Base-by-base conservation (phyloP, 169 alveolate species). In the Plasmodium gaboni region DNA sequence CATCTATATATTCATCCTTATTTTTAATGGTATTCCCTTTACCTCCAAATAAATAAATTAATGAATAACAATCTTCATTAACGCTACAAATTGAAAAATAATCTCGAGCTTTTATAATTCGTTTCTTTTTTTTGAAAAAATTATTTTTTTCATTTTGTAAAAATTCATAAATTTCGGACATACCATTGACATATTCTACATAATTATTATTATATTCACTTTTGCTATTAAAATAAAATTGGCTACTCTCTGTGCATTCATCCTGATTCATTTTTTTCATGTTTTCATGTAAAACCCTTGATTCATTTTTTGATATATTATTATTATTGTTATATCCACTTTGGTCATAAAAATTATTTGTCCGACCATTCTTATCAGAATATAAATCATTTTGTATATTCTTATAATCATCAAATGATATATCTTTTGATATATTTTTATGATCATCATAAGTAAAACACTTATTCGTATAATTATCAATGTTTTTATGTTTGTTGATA, bases 11-110 rank as follows among this genome's bases (percentile, higher is more conserved):
- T 60, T 85, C 92, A 22, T 85, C 60, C 7, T 42, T 64, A n/a
- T 64, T 46, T 70, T 85, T 85, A 48, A 70, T 51, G 12, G 92
- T 70, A 51, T 65, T 85, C n/a, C 92, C 92, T 19, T 85, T 85
- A n/a, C 92, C 92, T 15, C 92, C 92, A 48, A 85, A 85, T 9
- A 85, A 73, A 64, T 85, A 85, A 57, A 85, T 85, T 63, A 85
- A 70, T 15, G 87, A 85, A 38, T 60, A 70, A 13, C 19, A 85
- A 5, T 42, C 71, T n/a, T 85, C 92, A 61, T 42, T 42, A 2
- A 85, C 92, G 26, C 92, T 85, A 42, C 92, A 85, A 17, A 85
- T 46, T 26, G 92, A 85, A 32, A 85, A 85, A 50, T 22, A 65
- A 59, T 85, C 92, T 70, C 92, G 22, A 9, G 92, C 74, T 59